A percentile compares a stretch with the other conserved stretches of the same genome.
These are phyloP conservation scores for Annulohypoxylon bovei DNA, from an alignment of 495 filamentous ascomycete genomes.

Conservation along the genomic window DNA sequence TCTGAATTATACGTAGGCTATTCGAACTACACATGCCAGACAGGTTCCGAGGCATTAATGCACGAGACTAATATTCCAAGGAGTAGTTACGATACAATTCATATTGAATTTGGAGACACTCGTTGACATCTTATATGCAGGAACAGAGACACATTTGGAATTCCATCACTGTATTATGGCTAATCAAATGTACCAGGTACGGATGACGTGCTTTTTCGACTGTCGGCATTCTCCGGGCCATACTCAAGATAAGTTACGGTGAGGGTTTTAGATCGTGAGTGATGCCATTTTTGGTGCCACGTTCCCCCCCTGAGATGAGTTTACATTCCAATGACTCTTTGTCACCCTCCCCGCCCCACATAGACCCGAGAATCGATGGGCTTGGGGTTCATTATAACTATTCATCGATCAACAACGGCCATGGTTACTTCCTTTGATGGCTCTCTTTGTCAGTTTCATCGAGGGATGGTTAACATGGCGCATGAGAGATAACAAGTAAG, in stretches of 20 bases:
- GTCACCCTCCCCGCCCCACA: slow-evolving; percentile 31
- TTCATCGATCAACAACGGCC: slow-evolving; percentile 43
- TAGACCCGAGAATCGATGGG: slow-evolving; percentile 8
- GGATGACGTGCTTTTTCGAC: not conserved
- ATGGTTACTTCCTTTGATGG: slow-evolving; percentile 45
- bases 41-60: not conserved
- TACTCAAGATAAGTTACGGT: slow-evolving; percentile 9
- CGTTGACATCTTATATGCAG: not conserved
- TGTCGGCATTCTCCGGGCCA: slow-evolving; percentile 19
- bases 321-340: slow-evolving; percentile 48
- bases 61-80: not conserved
- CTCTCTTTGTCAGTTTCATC: slow-evolving; percentile 34
- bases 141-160: not conserved
- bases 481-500: slow-evolving; percentile 13
- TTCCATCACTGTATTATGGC: slow-evolving; percentile 1
- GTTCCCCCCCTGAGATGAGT: slow-evolving; percentile 32
- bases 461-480: slow-evolving; percentile 24
- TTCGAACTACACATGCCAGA: not conserved
- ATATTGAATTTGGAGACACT: not conserved
- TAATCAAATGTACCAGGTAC: not conserved
- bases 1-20: not conserved
- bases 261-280: slow-evolving; percentile 25
- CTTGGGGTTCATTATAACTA: slow-evolving; percentile 41
- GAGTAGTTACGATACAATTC: not conserved
- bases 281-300: slow-evolving; percentile 10